Conservation (phyloP, 164 flowering plant species). For the Berberis thunbergii region DNA sequence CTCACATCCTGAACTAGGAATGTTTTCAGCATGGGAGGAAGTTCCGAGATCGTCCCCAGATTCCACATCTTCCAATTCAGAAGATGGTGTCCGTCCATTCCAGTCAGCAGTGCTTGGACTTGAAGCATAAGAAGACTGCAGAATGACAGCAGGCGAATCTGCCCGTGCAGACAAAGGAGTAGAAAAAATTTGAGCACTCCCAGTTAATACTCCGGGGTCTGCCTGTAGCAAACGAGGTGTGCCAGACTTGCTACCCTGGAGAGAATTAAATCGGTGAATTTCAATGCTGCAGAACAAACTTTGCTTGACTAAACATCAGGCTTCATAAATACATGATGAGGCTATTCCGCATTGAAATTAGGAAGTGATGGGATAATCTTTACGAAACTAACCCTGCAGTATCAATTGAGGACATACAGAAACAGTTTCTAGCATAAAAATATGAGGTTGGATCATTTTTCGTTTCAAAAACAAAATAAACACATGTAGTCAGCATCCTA, state of each 20-base stretch:
- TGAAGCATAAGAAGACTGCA: conserved; percentile 34
- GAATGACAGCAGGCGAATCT: conserved; percentile 24
- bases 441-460: too few relatives aligned
- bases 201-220: conserved; percentile 25
- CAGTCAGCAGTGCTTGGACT: conserved; percentile 34
- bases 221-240: conserved; percentile 21
- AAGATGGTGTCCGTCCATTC: conserved; percentile 30
- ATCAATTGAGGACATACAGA: too few relatives aligned
- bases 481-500: too few relatives aligned
- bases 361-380: too few relatives aligned
- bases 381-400: too few relatives aligned
- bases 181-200: conserved; percentile 22
- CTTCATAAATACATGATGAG: too few relatives aligned
- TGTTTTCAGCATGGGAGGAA: conserved; percentile 18
- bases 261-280: conserved; percentile 5
- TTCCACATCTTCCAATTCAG: conserved; percentile 41
- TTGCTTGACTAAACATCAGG: neutral
- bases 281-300: neutral
- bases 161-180: conserved; percentile 17
- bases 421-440: too few relatives aligned
- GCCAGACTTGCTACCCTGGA: conserved; percentile 47
- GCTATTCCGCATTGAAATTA: too few relatives aligned
- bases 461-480: too few relatives aligned
- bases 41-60: conserved; percentile 26
- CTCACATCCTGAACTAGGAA: conserved; percentile 14